A percentile compares a stretch with the other conserved stretches of the same genome.
Evolutionary conservation across 176 grass and related monocot genomes (phyloP).

Genomic region (Sorghum bicolor): DNA sequence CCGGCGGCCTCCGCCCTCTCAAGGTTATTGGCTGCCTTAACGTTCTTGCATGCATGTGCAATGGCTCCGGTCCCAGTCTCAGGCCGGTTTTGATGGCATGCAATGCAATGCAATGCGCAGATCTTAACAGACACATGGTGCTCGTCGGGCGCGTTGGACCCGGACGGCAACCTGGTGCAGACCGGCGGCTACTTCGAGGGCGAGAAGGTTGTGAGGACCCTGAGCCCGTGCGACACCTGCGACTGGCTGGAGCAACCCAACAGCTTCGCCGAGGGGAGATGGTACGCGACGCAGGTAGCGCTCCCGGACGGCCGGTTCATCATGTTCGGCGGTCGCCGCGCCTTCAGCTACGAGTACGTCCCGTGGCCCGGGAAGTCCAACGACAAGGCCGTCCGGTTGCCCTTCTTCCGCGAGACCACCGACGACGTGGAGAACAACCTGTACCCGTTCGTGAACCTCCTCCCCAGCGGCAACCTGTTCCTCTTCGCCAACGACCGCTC

Average conservation of each 20-base stretch:
- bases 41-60: not conserved
- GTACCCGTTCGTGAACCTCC: constrained; percentile 93
- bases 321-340: constrained; percentile 71
- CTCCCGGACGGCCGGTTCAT: constrained; percentile 60
- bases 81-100: not conserved
- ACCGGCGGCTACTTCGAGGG: constrained; percentile 57
- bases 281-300: constrained; percentile 63
- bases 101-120: not conserved
- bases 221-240: constrained; percentile 29
- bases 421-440: constrained; percentile 92
- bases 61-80: not conserved
- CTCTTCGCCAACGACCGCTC: constrained; percentile 87
- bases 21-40: constrained; percentile 15
- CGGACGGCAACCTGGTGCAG: constrained; percentile 57
- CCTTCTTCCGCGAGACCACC: constrained; percentile 56
- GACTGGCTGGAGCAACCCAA: constrained; percentile 51
- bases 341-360: constrained; percentile 68
- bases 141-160: constrained; percentile 48
- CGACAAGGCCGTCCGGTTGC: constrained; percentile 23
- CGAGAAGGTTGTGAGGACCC: constrained; percentile 30
- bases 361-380: constrained; percentile 48
- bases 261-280: constrained; percentile 46
- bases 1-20: constrained; percentile 43
- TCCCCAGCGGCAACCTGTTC: constrained; percentile 75
- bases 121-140: constrained; percentile 60